Conservation (phyloP, 495 filamentous ascomycete genomes). For the Astrocystis sublimbata region DNA sequence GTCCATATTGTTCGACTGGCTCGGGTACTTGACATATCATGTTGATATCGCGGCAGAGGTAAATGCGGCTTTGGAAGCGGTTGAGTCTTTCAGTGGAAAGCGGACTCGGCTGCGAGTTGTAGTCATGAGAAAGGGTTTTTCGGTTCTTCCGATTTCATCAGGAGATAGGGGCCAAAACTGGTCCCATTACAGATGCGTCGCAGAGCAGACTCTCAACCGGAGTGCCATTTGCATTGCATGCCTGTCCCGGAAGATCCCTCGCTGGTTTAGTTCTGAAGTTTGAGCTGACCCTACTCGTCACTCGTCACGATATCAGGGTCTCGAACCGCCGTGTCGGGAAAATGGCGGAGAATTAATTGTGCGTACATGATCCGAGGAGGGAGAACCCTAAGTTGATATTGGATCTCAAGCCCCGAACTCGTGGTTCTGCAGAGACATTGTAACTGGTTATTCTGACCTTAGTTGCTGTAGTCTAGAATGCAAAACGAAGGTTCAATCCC, state of each 20-base stretch:
- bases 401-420: conserved; percentile 6
- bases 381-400: background rate
- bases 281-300: conserved; percentile 1
- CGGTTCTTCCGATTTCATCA: conserved; percentile 40
- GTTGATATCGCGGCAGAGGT: conserved; percentile 5
- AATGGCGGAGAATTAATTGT: background rate
- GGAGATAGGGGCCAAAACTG: conserved; percentile 1
- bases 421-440: no score
- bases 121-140: conserved; percentile 24
- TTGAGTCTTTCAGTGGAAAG: conserved; percentile 1
- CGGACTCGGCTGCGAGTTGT: conserved; percentile 3
- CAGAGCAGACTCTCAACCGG: conserved; percentile 34
- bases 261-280: conserved; percentile 23
- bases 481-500: no score
- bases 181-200: conserved; percentile 15
- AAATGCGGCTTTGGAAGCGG: conserved; percentile 3
- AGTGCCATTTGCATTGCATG: conserved; percentile 35
- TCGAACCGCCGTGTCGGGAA: background rate
- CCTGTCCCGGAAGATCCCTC: conserved; percentile 50
- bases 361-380: conserved; percentile 2
- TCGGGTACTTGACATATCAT: background rate
- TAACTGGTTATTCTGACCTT: no score
- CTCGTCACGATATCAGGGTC: background rate
- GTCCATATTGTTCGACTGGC: conserved; percentile 12
- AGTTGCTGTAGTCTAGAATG: no score